phyloP scores from a whole-genome alignment of 768 basidiomycete species.

The Mycena vulgaris region DNA sequence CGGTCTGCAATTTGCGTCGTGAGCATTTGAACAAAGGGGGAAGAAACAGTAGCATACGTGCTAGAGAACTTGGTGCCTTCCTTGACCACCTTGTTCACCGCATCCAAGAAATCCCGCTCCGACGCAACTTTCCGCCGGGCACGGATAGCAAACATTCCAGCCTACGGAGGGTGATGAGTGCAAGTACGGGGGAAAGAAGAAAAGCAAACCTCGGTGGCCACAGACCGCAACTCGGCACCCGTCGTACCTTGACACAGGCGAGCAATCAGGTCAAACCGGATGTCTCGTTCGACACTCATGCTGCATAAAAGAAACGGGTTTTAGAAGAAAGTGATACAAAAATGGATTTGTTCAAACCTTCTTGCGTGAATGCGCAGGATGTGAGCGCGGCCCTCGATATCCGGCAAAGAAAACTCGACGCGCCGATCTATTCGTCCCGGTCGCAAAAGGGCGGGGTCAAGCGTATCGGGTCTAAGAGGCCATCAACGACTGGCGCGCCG shows the following conservation, averaged over 20 bases:
- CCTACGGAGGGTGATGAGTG: constrained; percentile 59
- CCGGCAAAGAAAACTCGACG: constrained; percentile 96
- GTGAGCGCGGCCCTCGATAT: constrained; percentile 96
- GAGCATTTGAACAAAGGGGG: constrained; percentile 25
- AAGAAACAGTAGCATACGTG: constrained; percentile 75
- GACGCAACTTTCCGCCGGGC: constrained; percentile 96
- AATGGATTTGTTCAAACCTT: constrained; percentile 66
- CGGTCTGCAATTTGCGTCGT: constrained; percentile 64
- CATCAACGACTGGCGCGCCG: constrained; percentile 15
- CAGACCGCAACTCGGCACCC: constrained; percentile 97
- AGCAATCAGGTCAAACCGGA: constrained; percentile 97
- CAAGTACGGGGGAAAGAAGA: not conserved
- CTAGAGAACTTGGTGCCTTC: constrained; percentile 98
- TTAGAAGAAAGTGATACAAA: constrained; percentile 16
- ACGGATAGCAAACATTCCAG: constrained; percentile 99
- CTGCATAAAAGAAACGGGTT: constrained; percentile 55
- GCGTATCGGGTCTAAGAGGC: constrained; percentile 87
- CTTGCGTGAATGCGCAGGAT: constrained; percentile 97
- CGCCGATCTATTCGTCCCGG: constrained; percentile 97
- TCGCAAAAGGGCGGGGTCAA: constrained; percentile 96
- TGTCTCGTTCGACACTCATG: constrained; percentile 97
- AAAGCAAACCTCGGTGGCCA: constrained; percentile 90
- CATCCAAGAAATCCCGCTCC: constrained; percentile 97
- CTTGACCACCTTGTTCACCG: constrained; percentile 98
- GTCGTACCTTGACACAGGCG: constrained; percentile 98